phyloP scores from a whole-genome alignment of 768 basidiomycete species.

The Mycena vulgaris region DNA sequence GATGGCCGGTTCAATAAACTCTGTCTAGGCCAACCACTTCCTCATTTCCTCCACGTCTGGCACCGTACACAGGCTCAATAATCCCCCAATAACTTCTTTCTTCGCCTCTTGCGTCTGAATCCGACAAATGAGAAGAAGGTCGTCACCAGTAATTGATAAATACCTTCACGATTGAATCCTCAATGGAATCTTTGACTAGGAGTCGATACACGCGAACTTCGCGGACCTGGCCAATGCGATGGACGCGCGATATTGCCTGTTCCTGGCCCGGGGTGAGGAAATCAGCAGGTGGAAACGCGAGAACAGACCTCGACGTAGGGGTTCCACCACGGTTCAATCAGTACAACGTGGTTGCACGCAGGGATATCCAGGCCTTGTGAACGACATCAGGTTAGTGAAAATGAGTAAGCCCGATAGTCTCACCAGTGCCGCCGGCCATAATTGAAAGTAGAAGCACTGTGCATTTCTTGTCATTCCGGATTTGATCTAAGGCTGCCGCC shows the following conservation, averaged over 20 bases:
- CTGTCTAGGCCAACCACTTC: conserved; percentile 17
- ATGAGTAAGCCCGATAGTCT: background rate
- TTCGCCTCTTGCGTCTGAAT: conserved; percentile 16
- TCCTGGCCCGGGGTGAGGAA: background rate
- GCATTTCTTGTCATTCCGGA: background rate
- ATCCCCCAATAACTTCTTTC: conserved; percentile 10
- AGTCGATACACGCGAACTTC: conserved; percentile 11
- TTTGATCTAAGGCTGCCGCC: conserved; percentile 2
- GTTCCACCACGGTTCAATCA: conserved; percentile 29
- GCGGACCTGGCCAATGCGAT: conserved; percentile 23
- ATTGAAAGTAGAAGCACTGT: conserved; percentile 7
- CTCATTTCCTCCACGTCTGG: conserved; percentile 20
- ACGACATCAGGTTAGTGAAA: too few species aligned
- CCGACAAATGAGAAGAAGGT: too few species aligned
- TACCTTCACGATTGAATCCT: conserved; percentile 28
- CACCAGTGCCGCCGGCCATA: conserved; percentile 26
- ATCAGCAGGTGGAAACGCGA: background rate
- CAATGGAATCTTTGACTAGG: conserved; percentile 4
- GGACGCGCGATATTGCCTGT: conserved; percentile 25
- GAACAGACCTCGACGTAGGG: conserved; percentile 27
- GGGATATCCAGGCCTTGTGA: conserved; percentile 21
- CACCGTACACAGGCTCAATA: conserved; percentile 18
- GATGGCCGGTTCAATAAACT: background rate
- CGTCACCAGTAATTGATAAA: background rate
- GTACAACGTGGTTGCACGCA: conserved; percentile 19